Percentiles rank a stretch among this genome's conserved stretches.
phyloP scores from a whole-genome alignment of 192 early-diverging fungal species.

The Funneliformis mosseae region DNA sequence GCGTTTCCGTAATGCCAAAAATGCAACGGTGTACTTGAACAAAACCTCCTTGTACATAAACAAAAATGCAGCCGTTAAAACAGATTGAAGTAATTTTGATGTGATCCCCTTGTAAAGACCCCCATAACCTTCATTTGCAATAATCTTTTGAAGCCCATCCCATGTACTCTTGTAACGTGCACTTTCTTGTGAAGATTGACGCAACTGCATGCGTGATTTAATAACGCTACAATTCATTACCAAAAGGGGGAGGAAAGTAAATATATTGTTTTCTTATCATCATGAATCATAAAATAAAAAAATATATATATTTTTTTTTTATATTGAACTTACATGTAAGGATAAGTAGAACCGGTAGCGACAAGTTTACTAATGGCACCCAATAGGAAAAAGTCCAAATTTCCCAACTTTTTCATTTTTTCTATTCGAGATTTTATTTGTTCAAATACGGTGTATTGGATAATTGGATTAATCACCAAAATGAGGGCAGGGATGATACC shows the following conservation, averaged over 20 bases:
- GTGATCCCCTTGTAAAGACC: conserved; percentile 91
- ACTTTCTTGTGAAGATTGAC: conserved; percentile 64
- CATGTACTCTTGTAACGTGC: conserved; percentile 77
- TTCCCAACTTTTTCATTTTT: conserved; percentile 63
- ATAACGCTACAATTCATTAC: conserved; percentile 63
- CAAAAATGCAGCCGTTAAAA: conserved; percentile 93
- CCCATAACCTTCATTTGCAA: conserved; percentile 83
- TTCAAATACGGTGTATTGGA: conserved; percentile 99
- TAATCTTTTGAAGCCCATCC: conserved; percentile 92
- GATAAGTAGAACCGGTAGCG: conserved; percentile 95
- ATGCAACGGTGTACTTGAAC: conserved; percentile 65
- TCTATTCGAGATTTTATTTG: conserved; percentile 74
- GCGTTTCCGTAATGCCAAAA: conserved; percentile 28
- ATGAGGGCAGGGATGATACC: conserved; percentile 95
- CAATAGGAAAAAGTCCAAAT: conserved; percentile 93
- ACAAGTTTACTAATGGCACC: conserved; percentile 94
- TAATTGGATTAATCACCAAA: conserved; percentile 98
- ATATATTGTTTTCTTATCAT: background rate
- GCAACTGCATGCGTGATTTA: conserved; percentile 98
- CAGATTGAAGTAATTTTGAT: conserved; percentile 94
- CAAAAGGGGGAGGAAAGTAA: background rate
- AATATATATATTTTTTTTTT: background rate
- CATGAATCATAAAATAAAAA: background rate
- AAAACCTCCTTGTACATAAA: conserved; percentile 92
- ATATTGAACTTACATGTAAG: conserved; percentile 80